A percentile compares a stretch with the other conserved stretches of the same genome.
Conservation (phyloP, 495 filamentous ascomycete species). For the Gamarada debralockiae region DNA sequence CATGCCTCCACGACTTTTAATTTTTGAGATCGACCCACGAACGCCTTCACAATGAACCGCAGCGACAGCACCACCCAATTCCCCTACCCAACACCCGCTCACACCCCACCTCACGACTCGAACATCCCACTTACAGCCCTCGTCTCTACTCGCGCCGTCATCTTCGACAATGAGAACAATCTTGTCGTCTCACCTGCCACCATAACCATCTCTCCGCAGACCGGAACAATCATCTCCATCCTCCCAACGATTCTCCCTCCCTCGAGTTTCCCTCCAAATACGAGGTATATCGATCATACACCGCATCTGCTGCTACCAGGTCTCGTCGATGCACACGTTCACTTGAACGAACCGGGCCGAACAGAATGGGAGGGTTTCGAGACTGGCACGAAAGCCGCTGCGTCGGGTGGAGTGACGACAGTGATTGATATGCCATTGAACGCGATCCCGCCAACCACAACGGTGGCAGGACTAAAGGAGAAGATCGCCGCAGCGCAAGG, state of each 20-base stretch:
- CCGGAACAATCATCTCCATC: conserved; percentile 82
- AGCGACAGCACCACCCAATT: conserved; percentile 20
- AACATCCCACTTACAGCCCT: conserved; percentile 60
- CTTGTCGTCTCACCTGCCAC: conserved; percentile 58
- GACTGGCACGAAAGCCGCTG: conserved; percentile 88
- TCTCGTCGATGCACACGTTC: conserved; percentile 94
- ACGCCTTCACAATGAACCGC: conserved; percentile 24
- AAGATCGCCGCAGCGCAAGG: conserved; percentile 83
- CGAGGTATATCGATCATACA: conserved; percentile 77
- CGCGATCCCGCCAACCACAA: conserved; percentile 94
- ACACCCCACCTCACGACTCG: conserved; percentile 25
- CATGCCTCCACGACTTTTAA: conserved; percentile 3
- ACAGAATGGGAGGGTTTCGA: conserved; percentile 99
- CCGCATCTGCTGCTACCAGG: conserved; percentile 88
- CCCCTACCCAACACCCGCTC: conserved; percentile 24
- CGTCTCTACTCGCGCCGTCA: conserved; percentile 75
- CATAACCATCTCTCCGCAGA: conserved; percentile 68
- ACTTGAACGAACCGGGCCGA: conserved; percentile 94
- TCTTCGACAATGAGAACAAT: conserved; percentile 61
- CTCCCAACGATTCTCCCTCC: conserved; percentile 67
- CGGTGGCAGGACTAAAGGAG: conserved; percentile 72
- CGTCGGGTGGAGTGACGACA: conserved; percentile 96
- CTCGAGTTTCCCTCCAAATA: conserved; percentile 65
- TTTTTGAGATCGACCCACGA: neutral
- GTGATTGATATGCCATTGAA: conserved; percentile 98